A percentile compares a stretch with the other conserved stretches of the same genome.
Evolutionary conservation across 192 early-diverging fungal species (phyloP).

Genomic region (Coemansia pectinata): DNA sequence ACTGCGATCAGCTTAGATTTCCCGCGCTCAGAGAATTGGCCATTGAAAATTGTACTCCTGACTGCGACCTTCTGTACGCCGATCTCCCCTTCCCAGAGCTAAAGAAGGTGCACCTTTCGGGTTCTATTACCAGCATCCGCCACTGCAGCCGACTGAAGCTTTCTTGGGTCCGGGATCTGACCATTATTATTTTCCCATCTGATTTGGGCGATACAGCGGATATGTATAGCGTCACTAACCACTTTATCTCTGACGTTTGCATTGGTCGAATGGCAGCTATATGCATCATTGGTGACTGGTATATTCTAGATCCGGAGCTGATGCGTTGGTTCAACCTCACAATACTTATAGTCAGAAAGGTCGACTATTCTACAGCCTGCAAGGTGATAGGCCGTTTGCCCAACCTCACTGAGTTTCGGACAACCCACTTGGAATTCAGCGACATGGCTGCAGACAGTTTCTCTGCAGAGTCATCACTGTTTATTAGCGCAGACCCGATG

Average conservation of each 20-base stretch:
- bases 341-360: not conserved
- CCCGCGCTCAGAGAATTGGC: not conserved
- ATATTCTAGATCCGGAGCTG: not conserved
- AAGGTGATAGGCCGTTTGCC: not conserved
- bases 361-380: not conserved
- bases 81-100: not conserved
- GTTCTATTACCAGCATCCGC: not conserved
- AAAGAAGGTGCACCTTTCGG: not conserved
- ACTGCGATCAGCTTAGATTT: not conserved
- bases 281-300: not conserved
- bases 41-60: not conserved
- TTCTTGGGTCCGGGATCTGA: not conserved
- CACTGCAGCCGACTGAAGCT: conserved; percentile 1
- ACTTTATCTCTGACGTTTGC: not conserved
- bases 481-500: not conserved
- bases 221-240: not conserved
- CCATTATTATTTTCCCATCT: not conserved
- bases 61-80: not conserved
- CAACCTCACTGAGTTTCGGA: not conserved
- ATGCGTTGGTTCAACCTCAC: not conserved
- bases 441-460: not conserved
- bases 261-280: not conserved
- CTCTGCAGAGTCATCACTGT: not conserved
- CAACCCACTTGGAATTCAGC: not conserved
- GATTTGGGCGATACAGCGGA: too few relatives aligned